phyloP scores from a whole-genome alignment of 1,139 yeast species.

The Scheffersomyces insectosa region DNA sequence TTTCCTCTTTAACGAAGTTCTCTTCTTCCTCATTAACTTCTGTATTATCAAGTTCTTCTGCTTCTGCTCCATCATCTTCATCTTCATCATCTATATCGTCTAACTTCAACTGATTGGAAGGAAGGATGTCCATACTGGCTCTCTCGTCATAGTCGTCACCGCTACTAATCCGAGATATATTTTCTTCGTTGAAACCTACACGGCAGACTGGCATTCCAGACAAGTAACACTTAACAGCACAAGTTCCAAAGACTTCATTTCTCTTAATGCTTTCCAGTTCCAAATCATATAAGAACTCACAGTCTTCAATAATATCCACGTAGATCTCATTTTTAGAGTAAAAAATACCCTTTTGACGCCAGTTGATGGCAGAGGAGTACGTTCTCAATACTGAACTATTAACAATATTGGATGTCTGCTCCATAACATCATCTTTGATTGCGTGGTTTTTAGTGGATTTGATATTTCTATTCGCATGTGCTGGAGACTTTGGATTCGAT shows the following conservation, averaged over 20 bases:
- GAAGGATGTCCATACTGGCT: background rate
- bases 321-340: constrained; percentile 50
- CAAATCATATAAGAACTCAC: constrained; percentile 43
- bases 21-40: constrained; percentile 8
- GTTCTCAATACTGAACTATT: constrained; percentile 61
- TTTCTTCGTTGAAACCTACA: constrained; percentile 43
- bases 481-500: constrained; percentile 13
- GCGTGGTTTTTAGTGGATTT: constrained; percentile 46
- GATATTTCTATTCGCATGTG: constrained; percentile 15
- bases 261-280: constrained; percentile 26
- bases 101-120: background rate
- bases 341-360: constrained; percentile 52
- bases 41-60: background rate
- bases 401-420: constrained; percentile 30
- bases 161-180: constrained; percentile 30
- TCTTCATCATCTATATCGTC: constrained; percentile 9
- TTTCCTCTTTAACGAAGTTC: constrained; percentile 4
- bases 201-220: constrained; percentile 51
- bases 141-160: constrained; percentile 13
- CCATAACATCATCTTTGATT: constrained; percentile 31
- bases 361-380: constrained; percentile 42
- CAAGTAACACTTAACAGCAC: constrained; percentile 41
- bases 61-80: constrained; percentile 8
- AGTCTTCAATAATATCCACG: constrained; percentile 42
- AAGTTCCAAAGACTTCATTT: constrained; percentile 40